Evolutionary conservation across 768 basidiomycete species (phyloP).

Genomic region (Roridomyces roridus): DNA sequence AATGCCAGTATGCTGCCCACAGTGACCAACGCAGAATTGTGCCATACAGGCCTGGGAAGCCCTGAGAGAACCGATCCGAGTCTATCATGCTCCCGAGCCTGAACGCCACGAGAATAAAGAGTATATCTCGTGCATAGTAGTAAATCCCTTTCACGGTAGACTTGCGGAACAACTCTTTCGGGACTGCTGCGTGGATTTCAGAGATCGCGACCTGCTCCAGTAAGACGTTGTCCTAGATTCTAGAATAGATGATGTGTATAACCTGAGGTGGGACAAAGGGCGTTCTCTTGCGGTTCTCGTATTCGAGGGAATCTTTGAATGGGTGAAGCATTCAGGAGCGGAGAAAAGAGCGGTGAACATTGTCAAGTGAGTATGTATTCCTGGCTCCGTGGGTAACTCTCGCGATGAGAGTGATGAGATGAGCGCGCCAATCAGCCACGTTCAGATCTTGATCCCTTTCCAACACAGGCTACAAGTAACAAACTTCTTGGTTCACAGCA

Average conservation of each 20-base stretch:
- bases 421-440: neutral
- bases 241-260: neutral
- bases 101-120: slow-evolving; percentile 51
- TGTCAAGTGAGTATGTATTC: no score
- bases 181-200: slow-evolving; percentile 50
- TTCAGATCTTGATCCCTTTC: no score
- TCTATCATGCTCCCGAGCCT: slow-evolving; percentile 56
- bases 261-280: slow-evolving; percentile 5
- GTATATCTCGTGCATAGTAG: slow-evolving; percentile 54
- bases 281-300: slow-evolving; percentile 1
- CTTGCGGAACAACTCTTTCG: slow-evolving; percentile 58
- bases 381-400: no score
- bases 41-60: slow-evolving; percentile 31
- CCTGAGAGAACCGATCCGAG: slow-evolving; percentile 40
- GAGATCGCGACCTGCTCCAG: slow-evolving; percentile 2
- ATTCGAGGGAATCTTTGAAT: neutral
- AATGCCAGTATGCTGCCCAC: slow-evolving; percentile 62
- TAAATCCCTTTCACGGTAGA: slow-evolving; percentile 53
- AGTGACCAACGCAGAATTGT: slow-evolving; percentile 41
- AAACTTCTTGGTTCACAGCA: no score
- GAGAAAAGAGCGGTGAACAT: no score
- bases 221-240: no score
- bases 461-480: no score
- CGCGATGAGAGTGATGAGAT: neutral
- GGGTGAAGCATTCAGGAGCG: neutral